Evolutionary conservation across 1,284 basidiomycete genomes (phyloP), one percentile per base, ranked within the genome.

Genomic region (Ceratobasidium sp.): DNA sequence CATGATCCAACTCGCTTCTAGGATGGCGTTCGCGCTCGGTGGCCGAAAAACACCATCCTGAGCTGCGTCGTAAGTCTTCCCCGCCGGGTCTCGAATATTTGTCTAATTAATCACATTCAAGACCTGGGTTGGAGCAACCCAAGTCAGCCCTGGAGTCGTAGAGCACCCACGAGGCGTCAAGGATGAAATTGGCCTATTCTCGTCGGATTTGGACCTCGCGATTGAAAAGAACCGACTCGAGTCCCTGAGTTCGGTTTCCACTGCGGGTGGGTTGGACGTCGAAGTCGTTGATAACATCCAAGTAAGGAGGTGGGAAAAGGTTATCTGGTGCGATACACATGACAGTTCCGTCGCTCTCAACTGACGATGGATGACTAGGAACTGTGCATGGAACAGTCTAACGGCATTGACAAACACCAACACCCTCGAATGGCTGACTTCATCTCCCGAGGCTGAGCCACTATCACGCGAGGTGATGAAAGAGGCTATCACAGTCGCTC

Each of bases 11-110:
- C 16, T 43, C 27, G 8, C 27, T 34, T 49, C 0, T 62, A 72
- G 69, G 74, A 75, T 41, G 56, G 43, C 8, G 59, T 75, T 34
- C 56, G 58, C n/a, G 68, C 56, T 1, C 65, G 74, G 27, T 75
- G 74, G 74, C 74, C 74, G 13, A 62, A 72, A 16, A 75, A 75
- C 37, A 54, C 59, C 1, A 71, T 75, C 48, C 41, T 75, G n/a
- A 75, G 65, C 31, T 69, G 74, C 22, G 74, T 75, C 2, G 74
- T 75, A 9, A 24, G 74, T 72, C 16, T 6, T 16, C 29, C 37
- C 19, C 5, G 14, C 31, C 6, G 11, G 1, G 7, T 39, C n/a
- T 61, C 27, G 54, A 37, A 31, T 11, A n/a, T 22, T 29, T 37
- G 6, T n/a, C 27, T 19, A 29, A 43, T 48, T 59, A 7, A 48